Evolutionary conservation across 352 stramenopile genomes (phyloP), one percentile per base, ranked within the genome.

Genomic region (Globisporangium spiculum): DNA sequence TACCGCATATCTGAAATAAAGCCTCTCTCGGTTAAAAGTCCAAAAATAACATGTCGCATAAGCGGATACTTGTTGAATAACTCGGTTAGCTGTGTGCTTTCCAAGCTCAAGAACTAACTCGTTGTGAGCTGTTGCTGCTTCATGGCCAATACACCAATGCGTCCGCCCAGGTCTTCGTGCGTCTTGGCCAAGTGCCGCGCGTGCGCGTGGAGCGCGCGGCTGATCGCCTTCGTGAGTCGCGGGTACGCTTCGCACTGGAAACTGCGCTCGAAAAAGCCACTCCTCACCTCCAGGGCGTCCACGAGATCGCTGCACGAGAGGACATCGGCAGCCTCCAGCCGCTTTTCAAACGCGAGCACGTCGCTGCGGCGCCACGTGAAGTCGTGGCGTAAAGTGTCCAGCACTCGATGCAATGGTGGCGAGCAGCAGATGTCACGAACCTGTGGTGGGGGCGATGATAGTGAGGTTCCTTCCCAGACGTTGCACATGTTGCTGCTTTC

Each of bases 211-310:
- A 91, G 69, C 54, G 71, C 59, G 26, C 71, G 74, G 18, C 81
- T 65, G 38, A 91, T 76, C 55, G 73, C 61, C 61, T 81, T 81
- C 5, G 76, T 85, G 30, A 91, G 63, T 9, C 81, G 81, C 12
- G 80, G 81, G 58, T 84, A 89, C 36, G 72, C 67, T 0, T n/a
- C 50, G 18, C 68, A 83, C 70, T 90, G 81, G 60, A 88, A 76
- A 12, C 65, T 60, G 36, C 79, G 78, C 66, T 88, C 81, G 44
- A 89, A 89, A 54, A 67, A 69, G 1, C 63, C 56, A 41, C 79
- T 69, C 44, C 72, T 66, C 56, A 32, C 24, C 27, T 77, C 60
- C 7, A 90, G 61, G 3, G 44, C 67, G 27, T 66, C 65, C 2
- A 81, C 26, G 18, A 92, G 68, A 18, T 79, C 73, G 18, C 63